Percentiles rank a stretch among this genome's conserved stretches.
Evolutionary conservation across 768 basidiomycete species (phyloP).

Genomic region (Termitomyces sp.): DNA sequence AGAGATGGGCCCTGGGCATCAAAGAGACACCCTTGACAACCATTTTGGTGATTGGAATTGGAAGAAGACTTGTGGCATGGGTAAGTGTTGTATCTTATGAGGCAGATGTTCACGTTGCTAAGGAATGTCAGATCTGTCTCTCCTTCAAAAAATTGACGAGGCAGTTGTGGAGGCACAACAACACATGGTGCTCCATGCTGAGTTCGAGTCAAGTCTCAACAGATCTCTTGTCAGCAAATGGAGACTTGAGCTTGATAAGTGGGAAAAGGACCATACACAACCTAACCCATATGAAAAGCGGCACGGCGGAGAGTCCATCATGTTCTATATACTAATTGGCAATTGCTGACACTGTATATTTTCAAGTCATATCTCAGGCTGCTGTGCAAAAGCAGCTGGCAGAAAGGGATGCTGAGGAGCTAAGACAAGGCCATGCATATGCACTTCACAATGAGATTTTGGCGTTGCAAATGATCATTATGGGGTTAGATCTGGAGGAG

Average conservation of each 20-base stretch:
- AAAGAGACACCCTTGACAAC: constrained; percentile 22
- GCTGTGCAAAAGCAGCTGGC: constrained; percentile 10
- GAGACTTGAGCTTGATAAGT: not conserved
- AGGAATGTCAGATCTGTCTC: too few species aligned
- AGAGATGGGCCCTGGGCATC: constrained; percentile 30
- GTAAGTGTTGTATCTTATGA: not conserved
- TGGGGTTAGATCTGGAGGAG: constrained; percentile 15
- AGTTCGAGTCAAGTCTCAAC: constrained; percentile 1
- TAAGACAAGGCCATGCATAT: not conserved
- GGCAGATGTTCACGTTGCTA: too few species aligned
- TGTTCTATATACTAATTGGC: too few species aligned
- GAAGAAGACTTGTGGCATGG: not conserved
- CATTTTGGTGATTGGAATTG: constrained; percentile 22
- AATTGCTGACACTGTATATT: too few species aligned
- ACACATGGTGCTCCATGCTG: not conserved
- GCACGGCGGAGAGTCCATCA: not conserved
- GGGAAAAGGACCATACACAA: constrained; percentile 3
- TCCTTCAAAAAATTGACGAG: too few species aligned
- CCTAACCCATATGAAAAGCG: constrained; percentile 7
- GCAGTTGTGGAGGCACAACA: too few species aligned
- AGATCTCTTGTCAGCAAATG: not conserved
- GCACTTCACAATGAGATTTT: constrained; percentile 5
- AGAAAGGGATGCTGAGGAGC: constrained; percentile 5
- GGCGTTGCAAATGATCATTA: constrained; percentile 1
- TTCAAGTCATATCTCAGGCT: constrained; percentile 11